Base-by-base conservation (phyloP, 2,329 filamentous ascomycete species). In the Podosphaera aphanis region DNA sequence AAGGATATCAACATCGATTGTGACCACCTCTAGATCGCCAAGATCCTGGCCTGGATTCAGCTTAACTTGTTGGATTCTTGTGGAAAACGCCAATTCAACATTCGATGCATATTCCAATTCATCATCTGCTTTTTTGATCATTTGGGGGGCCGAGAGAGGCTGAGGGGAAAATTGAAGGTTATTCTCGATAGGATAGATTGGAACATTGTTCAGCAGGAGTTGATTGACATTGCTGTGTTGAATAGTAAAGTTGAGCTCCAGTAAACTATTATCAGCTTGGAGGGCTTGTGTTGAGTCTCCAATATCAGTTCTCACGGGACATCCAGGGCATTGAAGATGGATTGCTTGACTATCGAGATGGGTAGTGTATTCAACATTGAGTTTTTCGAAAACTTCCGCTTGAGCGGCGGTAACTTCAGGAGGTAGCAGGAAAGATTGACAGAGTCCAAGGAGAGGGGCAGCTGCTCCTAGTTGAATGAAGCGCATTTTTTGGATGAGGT, bases 1-100 rank as follows among this genome's bases (percentile, higher is more conserved):
- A 48, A 75, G 66, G 49, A 81, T 67, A n/a, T n/a, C n/a, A n/a
- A n/a, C n/a, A 51, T 73, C 65, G 33, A 80, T 60, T 50, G 71
- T 65, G 47, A 79, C 55, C 33, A 63, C 59, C 45, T 77, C 58
- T 2, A 77, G 58, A 48, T 70, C 64, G 38, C 76, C 57, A 8
- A 69, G 64, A 43, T 68, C 65, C 47, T 72, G 66, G 40, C 65
- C 62, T 50, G 67, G 64, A 45, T 61, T n/a, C 15, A 3, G 20
- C 10, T 27, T 58, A 18, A 62, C 62, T 29, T 59, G 60, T 49
- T 49, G 54, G 46, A 55, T 51, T 49, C n/a, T 56, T 35, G 54
- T 49, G 49, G 51, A 49, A 48, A 58, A 51, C 44, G 55, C 51
- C 45, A 55, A 29, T 33, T 46, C 50, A 15, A 49, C 54, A 44